Evolutionary conservation across 2,329 filamentous ascomycete genomes (phyloP), one percentile per base, ranked within the genome.

Genomic region (Ophiostoma quercus): DNA sequence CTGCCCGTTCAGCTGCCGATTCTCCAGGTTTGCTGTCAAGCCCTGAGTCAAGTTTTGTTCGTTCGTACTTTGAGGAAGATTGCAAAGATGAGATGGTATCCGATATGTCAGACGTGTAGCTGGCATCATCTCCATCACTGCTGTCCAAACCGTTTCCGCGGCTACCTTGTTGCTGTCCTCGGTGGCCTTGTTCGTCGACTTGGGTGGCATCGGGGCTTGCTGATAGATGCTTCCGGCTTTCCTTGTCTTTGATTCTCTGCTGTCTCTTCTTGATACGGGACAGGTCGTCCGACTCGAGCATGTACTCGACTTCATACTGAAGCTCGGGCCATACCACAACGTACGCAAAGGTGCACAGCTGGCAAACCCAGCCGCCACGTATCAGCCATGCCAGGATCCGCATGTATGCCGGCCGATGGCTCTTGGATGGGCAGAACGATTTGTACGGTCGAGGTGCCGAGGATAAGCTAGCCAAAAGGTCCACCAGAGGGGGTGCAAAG

Each of bases 381-480:
- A 98, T 88, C 9, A 99, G 85, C 92, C 94, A 99, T 29, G 92
- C 93, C 34, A 99, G 83, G 79, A 98, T 96, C 43, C 92, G 87
- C 79, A 98, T 90, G 78, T 97, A 99, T 1, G 89, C 88, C 7
- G 90, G 88, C 62, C 94, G 91, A 77, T 97, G 93, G 75, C 92
- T 90, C 77, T 94, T 93, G 76, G 89, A 93, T 0, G 94, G 94
- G 63, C 94, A 93, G 74, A 96, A 90, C 69, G 85, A 85, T 75
- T 92, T 92, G 81, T 94, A 99, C 0, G 91, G 89, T 39, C 92
- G 87, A 1, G 95, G 94, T 3, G 88, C 88, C 5, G 89, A 88
- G 54, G 92, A 95, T 7, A 99, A 82, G 71, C 90, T 85, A 68
- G 90, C 89, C n/a, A 99, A 84, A 80, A 99, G 94, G 77, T 94